Evolutionary conservation across 2,329 filamentous ascomycete species (phyloP).

Genomic region (Chrysoporthe cubensis): DNA sequence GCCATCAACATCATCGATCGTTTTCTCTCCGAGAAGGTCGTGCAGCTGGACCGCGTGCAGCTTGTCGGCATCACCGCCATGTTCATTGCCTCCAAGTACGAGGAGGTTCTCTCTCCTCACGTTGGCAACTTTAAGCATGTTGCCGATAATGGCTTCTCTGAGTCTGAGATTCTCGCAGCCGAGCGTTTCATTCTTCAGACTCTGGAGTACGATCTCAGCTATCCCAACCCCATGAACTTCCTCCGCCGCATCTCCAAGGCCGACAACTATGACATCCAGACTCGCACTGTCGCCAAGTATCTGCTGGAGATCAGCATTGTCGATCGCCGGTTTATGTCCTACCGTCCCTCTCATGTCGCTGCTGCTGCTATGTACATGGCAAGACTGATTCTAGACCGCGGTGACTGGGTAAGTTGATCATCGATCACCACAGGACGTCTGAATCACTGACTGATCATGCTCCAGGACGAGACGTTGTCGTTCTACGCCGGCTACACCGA

Average conservation of each 20-base stretch:
- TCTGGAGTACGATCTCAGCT: slow-evolving; percentile 95
- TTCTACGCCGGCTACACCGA: slow-evolving; percentile 95
- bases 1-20: slow-evolving; percentile 98
- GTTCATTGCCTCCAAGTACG: slow-evolving; percentile 99
- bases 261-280: slow-evolving; percentile 98
- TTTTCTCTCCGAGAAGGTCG: slow-evolving; percentile 93
- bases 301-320: slow-evolving; percentile 95
- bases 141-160: slow-evolving; percentile 93
- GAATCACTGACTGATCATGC: slow-evolving; percentile 48
- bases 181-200: slow-evolving; percentile 92
- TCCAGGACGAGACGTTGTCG: slow-evolving; percentile 72
- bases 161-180: slow-evolving; percentile 94
- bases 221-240: slow-evolving; percentile 99
- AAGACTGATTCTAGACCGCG: slow-evolving; percentile 85
- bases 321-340: slow-evolving; percentile 91
- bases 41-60: slow-evolving; percentile 93
- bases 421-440: neutral
- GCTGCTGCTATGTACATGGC: slow-evolving; percentile 95
- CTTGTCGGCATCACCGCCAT: slow-evolving; percentile 97
- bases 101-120: slow-evolving; percentile 95
- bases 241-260: slow-evolving; percentile 97
- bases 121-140: slow-evolving; percentile 97
- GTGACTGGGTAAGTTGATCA: slow-evolving; percentile 68
- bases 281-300: slow-evolving; percentile 95
- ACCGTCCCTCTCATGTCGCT: slow-evolving; percentile 86